Percentiles rank a stretch among this genome's conserved stretches.
These are phyloP conservation scores for Chloromonas sp. DNA, from an alignment of 163 green algal species.

Conservation along the genomic window DNA sequence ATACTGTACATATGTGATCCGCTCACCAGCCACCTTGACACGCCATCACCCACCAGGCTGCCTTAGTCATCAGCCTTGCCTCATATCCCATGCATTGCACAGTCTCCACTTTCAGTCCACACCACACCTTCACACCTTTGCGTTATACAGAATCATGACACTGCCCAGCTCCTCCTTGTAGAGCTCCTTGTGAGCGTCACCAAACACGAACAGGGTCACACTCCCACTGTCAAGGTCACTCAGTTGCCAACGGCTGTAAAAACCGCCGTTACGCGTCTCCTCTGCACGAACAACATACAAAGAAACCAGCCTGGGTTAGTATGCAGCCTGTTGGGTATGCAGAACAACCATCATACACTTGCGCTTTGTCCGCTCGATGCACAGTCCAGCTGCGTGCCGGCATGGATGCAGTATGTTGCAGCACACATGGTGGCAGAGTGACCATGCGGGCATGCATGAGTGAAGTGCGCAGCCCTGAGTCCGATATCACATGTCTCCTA, in stretches of 20 bases:
- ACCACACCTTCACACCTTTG: constrained; percentile 25
- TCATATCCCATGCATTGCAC: no score
- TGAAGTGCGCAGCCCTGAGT: no score
- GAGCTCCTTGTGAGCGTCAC: constrained; percentile 34
- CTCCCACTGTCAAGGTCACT: constrained; percentile 35
- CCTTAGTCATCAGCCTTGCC: no score
- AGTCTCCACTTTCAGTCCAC: no score
- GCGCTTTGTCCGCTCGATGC: neutral
- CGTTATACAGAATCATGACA: constrained; percentile 40
- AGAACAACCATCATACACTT: neutral
- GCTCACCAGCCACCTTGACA: no score
- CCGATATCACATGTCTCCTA: no score
- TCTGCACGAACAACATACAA: neutral
- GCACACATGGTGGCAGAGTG: no score
- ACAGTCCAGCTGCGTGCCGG: neutral
- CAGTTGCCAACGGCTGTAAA: constrained; percentile 48
- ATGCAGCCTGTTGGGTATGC: neutral
- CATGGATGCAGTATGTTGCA: neutral
- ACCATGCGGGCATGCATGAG: no score
- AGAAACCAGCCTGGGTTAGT: neutral
- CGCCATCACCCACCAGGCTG: no score
- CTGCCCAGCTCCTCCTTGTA: constrained; percentile 46
- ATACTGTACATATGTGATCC: no score
- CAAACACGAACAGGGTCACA: constrained; percentile 51
- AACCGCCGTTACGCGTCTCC: constrained; percentile 8